Conservation (phyloP, 139 green algal species). For the Chlamydomonas asymmetrica region DNA sequence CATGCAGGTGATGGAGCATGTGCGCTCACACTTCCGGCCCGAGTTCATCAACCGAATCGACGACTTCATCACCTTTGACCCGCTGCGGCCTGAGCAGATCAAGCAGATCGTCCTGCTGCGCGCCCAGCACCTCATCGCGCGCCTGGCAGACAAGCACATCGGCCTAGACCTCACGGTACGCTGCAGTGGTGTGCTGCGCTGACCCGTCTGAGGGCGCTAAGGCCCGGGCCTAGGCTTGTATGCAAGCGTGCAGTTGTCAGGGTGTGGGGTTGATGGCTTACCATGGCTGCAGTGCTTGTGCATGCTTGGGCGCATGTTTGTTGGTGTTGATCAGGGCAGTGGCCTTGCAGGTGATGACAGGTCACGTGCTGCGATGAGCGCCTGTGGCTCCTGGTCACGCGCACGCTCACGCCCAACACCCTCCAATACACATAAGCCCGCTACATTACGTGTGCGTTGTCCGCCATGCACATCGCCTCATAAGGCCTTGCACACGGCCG, state of each 20-base stretch:
- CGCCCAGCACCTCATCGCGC: constrained; percentile 45
- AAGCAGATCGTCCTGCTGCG: constrained; percentile 79
- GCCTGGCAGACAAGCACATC: constrained; percentile 90
- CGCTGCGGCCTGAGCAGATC: constrained; percentile 82
- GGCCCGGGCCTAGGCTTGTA: not conserved
- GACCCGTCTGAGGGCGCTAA: not conserved
- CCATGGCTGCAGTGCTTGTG: not conserved
- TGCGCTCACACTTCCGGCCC: constrained; percentile 83
- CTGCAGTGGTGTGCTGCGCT: constrained; percentile 1
- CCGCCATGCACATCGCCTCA: not conserved
- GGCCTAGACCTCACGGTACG: constrained; percentile 58
- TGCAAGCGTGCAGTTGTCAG: not conserved
- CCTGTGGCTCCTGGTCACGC: not conserved
- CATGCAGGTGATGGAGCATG: constrained; percentile 65
- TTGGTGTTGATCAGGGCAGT: not conserved
- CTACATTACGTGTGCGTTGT: not conserved
- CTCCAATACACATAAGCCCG: not conserved
- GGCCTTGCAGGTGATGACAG: not conserved
- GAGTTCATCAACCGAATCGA: constrained; percentile 97
- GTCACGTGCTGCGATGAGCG: no score
- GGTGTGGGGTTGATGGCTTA: not conserved
- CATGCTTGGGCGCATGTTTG: not conserved
- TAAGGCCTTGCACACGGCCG: not conserved
- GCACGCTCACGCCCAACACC: not conserved
- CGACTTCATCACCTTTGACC: constrained; percentile 98